Evolutionary conservation across 495 filamentous ascomycete species (phyloP), one percentile per base, ranked within the genome.

Genomic region (Xylaria flabelliformis): DNA sequence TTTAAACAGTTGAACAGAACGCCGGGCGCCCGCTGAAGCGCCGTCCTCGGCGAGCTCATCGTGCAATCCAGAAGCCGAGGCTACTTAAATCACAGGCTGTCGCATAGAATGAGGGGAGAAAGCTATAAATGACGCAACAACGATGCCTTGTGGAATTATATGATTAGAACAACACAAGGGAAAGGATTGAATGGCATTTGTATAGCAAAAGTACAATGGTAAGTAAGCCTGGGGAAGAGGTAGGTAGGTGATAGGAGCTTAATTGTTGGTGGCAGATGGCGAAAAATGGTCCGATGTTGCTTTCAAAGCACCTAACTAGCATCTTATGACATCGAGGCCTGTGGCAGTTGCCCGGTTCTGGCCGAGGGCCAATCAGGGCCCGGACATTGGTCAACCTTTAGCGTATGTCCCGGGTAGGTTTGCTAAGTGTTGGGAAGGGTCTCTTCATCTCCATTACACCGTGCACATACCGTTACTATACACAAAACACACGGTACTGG

Each of bases 21-120:
- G 48, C 83, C 82, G 73, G 89, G 81, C 75, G 88, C 87, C 83
- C 87, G 85, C 83, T 86, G 76, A 4, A 80, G 73, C 69, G 69
- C 72, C 72, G 74, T 70, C 71, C 74, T 65, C 64, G 73, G 73
- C 19, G 73, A 70, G 78, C 59, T 73, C 82, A 79, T 79, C 59
- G 73, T 68, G 67, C 39, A 48, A 72, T 39, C 6, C 15, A 17
- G 32, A 42, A 59, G 24, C 61, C 51, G 44, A 59, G 62, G 24
- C 55, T 59, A 51, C 24, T 24, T 56, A 29, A 9, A 24, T 29
- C 29, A 21, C n/a, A 32, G 39, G 39, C 26, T 51, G 51, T 67
- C 12, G 70, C 48, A 46, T 48, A 46, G 55, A 26, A 70, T 21
- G 53, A 62, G 44, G 32, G 24, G 41, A 70, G 53, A 56, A 29